These are phyloP conservation scores for Colletotrichum chrysophilum DNA, from an alignment of 2,329 filamentous ascomycete species.

Conservation along the genomic window DNA sequence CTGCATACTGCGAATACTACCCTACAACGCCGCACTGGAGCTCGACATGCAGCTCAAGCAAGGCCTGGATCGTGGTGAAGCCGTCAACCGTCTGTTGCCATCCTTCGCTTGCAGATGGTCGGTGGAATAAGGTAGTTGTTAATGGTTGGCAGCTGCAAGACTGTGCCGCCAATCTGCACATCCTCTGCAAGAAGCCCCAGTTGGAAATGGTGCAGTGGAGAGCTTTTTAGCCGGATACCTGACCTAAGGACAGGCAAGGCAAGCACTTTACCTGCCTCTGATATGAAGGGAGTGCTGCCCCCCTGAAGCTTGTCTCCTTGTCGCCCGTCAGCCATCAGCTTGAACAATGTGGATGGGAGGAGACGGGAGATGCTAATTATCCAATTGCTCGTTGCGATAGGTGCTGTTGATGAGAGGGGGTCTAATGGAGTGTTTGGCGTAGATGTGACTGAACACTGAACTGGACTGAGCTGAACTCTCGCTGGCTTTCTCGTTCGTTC, in stretches of 20 bases:
- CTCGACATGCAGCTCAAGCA: not conserved
- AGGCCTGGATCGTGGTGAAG: conserved; percentile 2
- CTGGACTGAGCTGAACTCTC: not conserved
- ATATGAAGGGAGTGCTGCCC: not conserved
- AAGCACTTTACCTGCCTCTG: not conserved
- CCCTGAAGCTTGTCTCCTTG: not conserved
- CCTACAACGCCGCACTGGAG: not conserved
- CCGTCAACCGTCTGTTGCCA: not conserved
- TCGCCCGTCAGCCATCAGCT: not conserved
- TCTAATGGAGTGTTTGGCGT: not conserved
- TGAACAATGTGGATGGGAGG: not conserved
- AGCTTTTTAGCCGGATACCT: not conserved
- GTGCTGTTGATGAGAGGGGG: not conserved
- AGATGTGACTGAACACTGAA: not conserved
- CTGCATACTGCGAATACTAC: not conserved
- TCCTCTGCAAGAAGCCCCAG: not conserved
- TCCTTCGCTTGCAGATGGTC: not conserved
- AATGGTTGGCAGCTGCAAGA: conserved; percentile 1
- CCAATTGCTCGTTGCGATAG: not conserved
- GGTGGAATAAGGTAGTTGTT: not conserved
- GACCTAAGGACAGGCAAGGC: not conserved
- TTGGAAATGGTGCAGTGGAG: not conserved
- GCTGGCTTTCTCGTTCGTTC: not conserved
- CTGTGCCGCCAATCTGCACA: not conserved
- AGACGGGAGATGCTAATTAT: not conserved